A percentile compares a stretch with the other conserved stretches of the same genome.
These are phyloP conservation scores for Candida alai DNA, from an alignment of 805 yeast genomes.

Conservation along the genomic window DNA sequence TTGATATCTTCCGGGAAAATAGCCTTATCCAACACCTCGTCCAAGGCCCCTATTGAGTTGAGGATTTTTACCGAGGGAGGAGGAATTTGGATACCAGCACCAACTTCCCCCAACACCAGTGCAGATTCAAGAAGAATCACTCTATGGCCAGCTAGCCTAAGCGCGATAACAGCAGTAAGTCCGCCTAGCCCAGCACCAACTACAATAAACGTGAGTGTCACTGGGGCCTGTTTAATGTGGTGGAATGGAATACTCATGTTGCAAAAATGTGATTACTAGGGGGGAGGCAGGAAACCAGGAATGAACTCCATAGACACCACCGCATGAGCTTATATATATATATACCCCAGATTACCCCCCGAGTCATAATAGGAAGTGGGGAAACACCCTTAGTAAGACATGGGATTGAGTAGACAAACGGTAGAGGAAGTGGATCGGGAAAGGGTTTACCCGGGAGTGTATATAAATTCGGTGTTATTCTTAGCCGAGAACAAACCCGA, in stretches of 20 bases:
- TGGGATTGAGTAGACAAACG: no score
- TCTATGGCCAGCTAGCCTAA: slow-evolving; percentile 19
- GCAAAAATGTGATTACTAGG: no score
- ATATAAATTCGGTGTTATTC: no score
- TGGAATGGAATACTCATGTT: slow-evolving; percentile 6
- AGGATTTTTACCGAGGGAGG: slow-evolving; percentile 23
- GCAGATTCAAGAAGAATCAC: slow-evolving; percentile 24
- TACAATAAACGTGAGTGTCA: slow-evolving; percentile 15
- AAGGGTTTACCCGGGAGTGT: no score
- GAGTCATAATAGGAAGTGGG: no score
- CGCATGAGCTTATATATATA: no score
- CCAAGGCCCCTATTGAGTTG: slow-evolving; percentile 16
- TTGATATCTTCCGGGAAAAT: slow-evolving; percentile 14
- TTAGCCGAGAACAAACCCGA: no score
- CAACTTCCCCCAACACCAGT: slow-evolving; percentile 24
- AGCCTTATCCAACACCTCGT: slow-evolving; percentile 10
- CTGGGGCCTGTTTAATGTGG: slow-evolving; percentile 8
- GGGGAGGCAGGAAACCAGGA: no score
- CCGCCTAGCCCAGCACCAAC: slow-evolving; percentile 32
- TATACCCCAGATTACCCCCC: no score
- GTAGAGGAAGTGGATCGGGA: no score
- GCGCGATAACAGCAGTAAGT: slow-evolving; percentile 23
- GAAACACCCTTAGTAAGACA: no score
- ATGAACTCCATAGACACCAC: no score
- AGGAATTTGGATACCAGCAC: slow-evolving; percentile 32